Base-by-base conservation (phyloP, 768 basidiomycete species). In the Leucosporidium scottii region DNA sequence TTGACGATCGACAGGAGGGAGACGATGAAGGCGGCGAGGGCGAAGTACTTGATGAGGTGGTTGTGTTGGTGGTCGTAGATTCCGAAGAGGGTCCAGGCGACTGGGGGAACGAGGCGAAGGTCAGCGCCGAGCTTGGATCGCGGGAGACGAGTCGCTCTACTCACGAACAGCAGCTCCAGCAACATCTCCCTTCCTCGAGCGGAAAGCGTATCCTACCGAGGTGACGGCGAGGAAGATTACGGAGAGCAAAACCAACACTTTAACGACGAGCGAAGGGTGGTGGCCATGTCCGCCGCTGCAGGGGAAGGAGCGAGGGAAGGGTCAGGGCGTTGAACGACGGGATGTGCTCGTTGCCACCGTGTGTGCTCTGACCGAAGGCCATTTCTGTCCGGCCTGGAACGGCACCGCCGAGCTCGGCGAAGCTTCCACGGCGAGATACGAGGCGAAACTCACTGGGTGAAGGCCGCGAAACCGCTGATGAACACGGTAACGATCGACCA, bases 11-110 rank as follows among this genome's bases (percentile, higher is more conserved):
- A 91, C 69, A 94, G 78, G 70, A 91, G 82, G 34, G 90, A 85
- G 63, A 98, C 81, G 76, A 94, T 84, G 77, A 92, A 85, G 75
- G 91, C 92, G 4, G 79, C 90, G 64, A 97, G 84, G 18, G 93
- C 85, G 49, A 84, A 82, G 92, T 92, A 98, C 79, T 93, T 92
- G 73, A 97, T 86, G 80, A 97, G 93, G 59, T 80, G 82, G 65
- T 83, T 82, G 48, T 81, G 79, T 10, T 56, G 31, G 57, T 56
- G 23, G 36, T 59, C 57, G 57, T 59, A 59, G 57, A 59, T 59
- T 9, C 57, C 57, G 34, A 25, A 59, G 12, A 59, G 36, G 13
- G 48, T 34, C 21, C 27, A 49, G 13, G 48, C 59, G 27, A 60
- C 56, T 68, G 39, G 6, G 39, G 39, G 2, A 17, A 15, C 8